Conservation (phyloP, 305 asterid species). For the Caryopteris hybrid region DNA sequence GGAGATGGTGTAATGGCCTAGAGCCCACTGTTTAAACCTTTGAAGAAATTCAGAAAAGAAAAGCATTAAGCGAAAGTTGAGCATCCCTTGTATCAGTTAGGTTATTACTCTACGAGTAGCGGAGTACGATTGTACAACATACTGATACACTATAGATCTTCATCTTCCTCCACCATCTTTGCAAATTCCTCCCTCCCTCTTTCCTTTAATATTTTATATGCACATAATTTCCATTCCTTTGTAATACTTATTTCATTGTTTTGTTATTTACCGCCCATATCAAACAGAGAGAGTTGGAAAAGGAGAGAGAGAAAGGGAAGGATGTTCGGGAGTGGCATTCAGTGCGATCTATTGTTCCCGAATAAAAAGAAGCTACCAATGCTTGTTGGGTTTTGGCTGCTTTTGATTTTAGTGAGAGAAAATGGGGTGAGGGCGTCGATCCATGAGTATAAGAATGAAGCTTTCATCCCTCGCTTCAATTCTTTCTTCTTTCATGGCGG, state of each 20-base stretch:
- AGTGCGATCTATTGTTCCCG: slow-evolving; percentile 24
- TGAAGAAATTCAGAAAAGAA: not conserved
- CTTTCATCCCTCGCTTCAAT: slow-evolving; percentile 80
- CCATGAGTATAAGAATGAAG: slow-evolving; percentile 86
- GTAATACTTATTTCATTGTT: not conserved
- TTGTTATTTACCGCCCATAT: not conserved
- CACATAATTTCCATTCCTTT: not conserved
- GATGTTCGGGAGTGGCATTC: slow-evolving; percentile 24
- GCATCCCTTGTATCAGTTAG: not conserved
- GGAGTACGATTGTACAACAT: not conserved
- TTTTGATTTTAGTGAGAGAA: slow-evolving; percentile 26
- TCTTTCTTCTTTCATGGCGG: slow-evolving; percentile 93
- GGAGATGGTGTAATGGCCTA: not conserved
- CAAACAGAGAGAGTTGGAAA: not conserved
- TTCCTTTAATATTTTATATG: not conserved
- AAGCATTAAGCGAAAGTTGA: not conserved
- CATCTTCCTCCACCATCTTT: slow-evolving; percentile 18
- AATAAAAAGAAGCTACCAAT: not conserved
- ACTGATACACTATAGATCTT: slow-evolving; percentile 13
- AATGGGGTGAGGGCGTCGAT: slow-evolving; percentile 73
- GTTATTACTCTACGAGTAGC: not conserved
- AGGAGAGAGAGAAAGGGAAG: slow-evolving; percentile 19
- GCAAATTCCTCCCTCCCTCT: not conserved
- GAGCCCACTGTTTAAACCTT: not conserved
- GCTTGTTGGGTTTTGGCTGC: slow-evolving; percentile 25